These are phyloP conservation scores for Diaporthe australafricana DNA, from an alignment of 2,329 filamentous ascomycete genomes.

Conservation along the genomic window DNA sequence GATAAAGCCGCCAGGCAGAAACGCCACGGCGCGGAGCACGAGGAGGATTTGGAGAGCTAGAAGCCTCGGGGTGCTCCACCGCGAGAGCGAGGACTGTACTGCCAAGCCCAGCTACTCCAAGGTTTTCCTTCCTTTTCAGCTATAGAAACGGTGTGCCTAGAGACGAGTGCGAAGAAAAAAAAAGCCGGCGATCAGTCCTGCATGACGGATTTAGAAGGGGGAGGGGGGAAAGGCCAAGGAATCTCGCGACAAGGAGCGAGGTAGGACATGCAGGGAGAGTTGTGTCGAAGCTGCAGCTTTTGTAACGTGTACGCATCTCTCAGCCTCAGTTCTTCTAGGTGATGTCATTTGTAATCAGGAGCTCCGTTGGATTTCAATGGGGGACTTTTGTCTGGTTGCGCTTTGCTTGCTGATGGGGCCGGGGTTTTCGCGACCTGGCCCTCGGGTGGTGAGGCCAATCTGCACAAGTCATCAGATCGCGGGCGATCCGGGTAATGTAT, in stretches of 20 bases:
- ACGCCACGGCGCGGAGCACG: neutral
- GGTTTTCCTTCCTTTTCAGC: neutral
- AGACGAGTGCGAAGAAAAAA: too few relatives aligned
- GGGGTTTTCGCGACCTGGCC: neutral
- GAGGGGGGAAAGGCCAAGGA: neutral
- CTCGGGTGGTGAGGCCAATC: neutral
- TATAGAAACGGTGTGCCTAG: neutral
- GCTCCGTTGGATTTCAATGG: too few relatives aligned
- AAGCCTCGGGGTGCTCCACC: neutral
- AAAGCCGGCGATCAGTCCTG: neutral
- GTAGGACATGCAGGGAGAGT: neutral
- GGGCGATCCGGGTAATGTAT: neutral
- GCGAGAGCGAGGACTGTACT: neutral
- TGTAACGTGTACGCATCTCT: neutral
- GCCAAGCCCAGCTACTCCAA: neutral
- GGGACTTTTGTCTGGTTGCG: neutral
- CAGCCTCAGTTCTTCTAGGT: neutral
- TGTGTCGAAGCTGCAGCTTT: neutral
- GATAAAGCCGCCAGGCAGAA: constrained; percentile 6
- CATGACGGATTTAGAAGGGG: neutral
- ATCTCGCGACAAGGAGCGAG: neutral
- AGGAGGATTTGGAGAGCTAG: neutral
- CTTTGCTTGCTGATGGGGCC: neutral
- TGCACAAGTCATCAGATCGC: neutral
- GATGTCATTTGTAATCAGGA: neutral